Conservation (phyloP, 805 yeast genomes). For the Zygosaccharomyces siamensis region DNA sequence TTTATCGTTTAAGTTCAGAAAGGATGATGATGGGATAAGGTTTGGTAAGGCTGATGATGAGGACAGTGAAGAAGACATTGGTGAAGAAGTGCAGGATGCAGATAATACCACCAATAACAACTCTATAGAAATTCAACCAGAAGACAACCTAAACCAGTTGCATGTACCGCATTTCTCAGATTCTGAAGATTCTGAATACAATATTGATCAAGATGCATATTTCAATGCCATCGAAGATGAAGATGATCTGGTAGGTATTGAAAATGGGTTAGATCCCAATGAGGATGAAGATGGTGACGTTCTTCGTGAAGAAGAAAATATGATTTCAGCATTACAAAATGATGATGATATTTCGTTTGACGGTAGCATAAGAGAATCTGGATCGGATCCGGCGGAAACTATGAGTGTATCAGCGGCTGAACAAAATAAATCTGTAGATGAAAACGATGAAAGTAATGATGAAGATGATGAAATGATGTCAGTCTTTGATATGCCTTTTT, state of each 20-base stretch:
- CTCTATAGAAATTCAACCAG: conserved; percentile 1
- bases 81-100: conserved; percentile 22
- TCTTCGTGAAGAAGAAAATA: conserved; percentile 30
- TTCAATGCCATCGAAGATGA: conserved; percentile 29
- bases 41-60: conserved; percentile 30
- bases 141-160: conserved; percentile 19
- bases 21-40: conserved; percentile 34
- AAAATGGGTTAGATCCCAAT: conserved; percentile 31
- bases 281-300: conserved; percentile 33
- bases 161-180: conserved; percentile 32
- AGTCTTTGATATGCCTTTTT: conserved; percentile 39
- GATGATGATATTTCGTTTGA: conserved; percentile 33
- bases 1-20: conserved; percentile 28
- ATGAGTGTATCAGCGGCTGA: conserved; percentile 8
- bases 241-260: conserved; percentile 32
- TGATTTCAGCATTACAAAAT: conserved; percentile 30
- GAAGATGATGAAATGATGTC: conserved; percentile 33
- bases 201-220: conserved; percentile 33
- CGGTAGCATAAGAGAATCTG: conserved; percentile 34
- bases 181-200: conserved; percentile 35
- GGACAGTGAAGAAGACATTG: conserved; percentile 40
- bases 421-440: conserved; percentile 15
- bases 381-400: conserved; percentile 29
- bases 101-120: conserved; percentile 7
- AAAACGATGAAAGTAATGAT: conserved; percentile 28